Evolutionary conservation across 805 yeast species (phyloP).

Genomic region (Starmerella vaccinii): DNA sequence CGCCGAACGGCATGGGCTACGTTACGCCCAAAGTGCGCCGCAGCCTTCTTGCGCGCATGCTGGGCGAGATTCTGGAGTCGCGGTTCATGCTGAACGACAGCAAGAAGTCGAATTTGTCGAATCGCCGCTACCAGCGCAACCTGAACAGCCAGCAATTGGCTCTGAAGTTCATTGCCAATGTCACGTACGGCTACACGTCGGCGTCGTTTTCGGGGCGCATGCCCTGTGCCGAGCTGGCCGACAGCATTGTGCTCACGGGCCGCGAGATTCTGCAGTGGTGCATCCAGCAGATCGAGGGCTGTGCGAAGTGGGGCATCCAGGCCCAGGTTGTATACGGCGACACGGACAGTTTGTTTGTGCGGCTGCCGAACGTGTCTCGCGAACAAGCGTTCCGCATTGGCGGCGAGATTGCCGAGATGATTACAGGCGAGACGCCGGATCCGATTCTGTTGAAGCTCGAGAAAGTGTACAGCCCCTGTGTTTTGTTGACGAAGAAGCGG

Average conservation of each 20-base stretch:
- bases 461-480: slow-evolving; percentile 81
- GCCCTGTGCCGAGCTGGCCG: slow-evolving; percentile 95
- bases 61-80: slow-evolving; percentile 69
- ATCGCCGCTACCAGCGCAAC: slow-evolving; percentile 35
- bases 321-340: slow-evolving; percentile 96
- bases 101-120: slow-evolving; percentile 22
- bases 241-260: slow-evolving; percentile 84
- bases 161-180: slow-evolving; percentile 81
- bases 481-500: slow-evolving; percentile 74
- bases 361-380: slow-evolving; percentile 70
- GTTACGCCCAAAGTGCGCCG: slow-evolving; percentile 55
- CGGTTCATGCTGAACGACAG: slow-evolving; percentile 60
- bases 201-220: slow-evolving; percentile 93
- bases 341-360: slow-evolving; percentile 87
- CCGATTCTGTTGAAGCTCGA: slow-evolving; percentile 83
- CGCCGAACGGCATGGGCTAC: slow-evolving; percentile 84
- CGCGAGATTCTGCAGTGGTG: slow-evolving; percentile 72
- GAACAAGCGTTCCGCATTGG: slow-evolving; percentile 74
- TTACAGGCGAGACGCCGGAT: slow-evolving; percentile 60
- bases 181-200: slow-evolving; percentile 90
- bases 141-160: slow-evolving; percentile 76
- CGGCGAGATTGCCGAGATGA: slow-evolving; percentile 48
- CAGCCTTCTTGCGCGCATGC: slow-evolving; percentile 72
- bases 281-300: slow-evolving; percentile 52
- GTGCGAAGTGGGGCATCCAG: slow-evolving; percentile 47